These are phyloP conservation scores for Acacia pycnantha DNA, from an alignment of 331 rosid species.

Conservation along the genomic window DNA sequence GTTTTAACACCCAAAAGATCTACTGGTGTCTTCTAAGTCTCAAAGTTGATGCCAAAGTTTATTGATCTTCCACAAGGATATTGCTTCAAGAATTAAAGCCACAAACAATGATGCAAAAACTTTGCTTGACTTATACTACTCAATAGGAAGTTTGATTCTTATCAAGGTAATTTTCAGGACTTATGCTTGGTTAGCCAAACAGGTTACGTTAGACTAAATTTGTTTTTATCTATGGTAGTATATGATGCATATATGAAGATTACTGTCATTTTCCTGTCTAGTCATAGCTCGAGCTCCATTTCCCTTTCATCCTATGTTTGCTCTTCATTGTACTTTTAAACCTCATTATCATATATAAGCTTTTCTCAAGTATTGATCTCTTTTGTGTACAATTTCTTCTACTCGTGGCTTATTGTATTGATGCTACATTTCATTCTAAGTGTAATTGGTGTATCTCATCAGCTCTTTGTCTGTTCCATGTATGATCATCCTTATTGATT, in stretches of 20 bases:
- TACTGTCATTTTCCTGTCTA: not conserved
- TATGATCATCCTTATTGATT: conserved; percentile 74
- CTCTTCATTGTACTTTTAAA: not conserved
- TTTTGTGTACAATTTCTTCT: conserved; percentile 7
- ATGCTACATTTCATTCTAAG: not conserved
- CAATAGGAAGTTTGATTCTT: conserved; percentile 79
- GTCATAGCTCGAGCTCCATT: not conserved
- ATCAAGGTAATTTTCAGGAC: conserved; percentile 60
- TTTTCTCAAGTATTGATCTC: conserved; percentile 13
- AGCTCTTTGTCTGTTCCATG: conserved; percentile 2
- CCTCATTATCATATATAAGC: not conserved
- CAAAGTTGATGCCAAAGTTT: conserved; percentile 28
- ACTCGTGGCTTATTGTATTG: conserved; percentile 1
- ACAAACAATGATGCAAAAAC: conserved; percentile 55
- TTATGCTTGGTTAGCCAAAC: conserved; percentile 9
- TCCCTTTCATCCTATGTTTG: not conserved
- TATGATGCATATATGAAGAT: not conserved
- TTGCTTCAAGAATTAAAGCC: conserved; percentile 59
- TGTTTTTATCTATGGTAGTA: not conserved
- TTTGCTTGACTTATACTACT: no score
- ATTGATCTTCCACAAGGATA: conserved; percentile 45
- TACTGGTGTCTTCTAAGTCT: conserved; percentile 4
- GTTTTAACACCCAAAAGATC: conserved; percentile 1
- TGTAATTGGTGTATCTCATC: conserved; percentile 25
- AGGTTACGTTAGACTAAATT: not conserved